Conservation (phyloP, 2,329 filamentous ascomycete species). For the Phialemoniopsis sp. region DNA sequence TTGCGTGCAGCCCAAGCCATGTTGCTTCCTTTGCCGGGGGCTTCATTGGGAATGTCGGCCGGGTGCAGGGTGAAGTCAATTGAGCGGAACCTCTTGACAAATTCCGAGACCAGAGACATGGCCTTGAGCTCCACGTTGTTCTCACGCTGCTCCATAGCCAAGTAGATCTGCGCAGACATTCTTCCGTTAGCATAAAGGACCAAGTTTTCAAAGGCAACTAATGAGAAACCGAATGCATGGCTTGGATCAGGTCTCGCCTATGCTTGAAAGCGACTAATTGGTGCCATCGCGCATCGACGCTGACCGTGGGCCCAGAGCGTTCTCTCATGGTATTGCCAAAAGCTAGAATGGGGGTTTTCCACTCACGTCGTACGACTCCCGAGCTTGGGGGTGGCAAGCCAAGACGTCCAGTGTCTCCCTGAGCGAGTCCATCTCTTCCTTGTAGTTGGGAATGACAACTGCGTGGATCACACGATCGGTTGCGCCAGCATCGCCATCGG, state of each 20-base stretch:
- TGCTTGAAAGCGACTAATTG: too few relatives aligned
- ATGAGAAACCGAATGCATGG: conserved; percentile 1
- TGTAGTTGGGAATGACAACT: conserved; percentile 71
- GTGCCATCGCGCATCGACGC: too few relatives aligned
- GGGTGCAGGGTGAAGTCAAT: conserved; percentile 68
- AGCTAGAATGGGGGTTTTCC: neutral
- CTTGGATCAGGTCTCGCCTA: too few relatives aligned
- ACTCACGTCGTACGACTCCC: conserved; percentile 65
- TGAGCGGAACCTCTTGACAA: conserved; percentile 59
- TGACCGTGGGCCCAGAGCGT: too few relatives aligned
- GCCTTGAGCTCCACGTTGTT: conserved; percentile 58
- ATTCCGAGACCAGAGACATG: conserved; percentile 55
- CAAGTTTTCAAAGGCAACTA: neutral
- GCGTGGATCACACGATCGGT: conserved; percentile 54
- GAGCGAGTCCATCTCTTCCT: conserved; percentile 66
- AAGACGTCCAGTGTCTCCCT: conserved; percentile 66
- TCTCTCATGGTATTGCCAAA: too few relatives aligned
- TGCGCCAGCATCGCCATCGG: conserved; percentile 33
- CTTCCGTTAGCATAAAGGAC: too few relatives aligned
- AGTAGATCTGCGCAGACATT: conserved; percentile 49
- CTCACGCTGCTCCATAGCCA: conserved; percentile 71
- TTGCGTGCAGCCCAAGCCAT: conserved; percentile 66
- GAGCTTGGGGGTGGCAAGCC: conserved; percentile 61
- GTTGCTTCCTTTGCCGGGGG: conserved; percentile 73
- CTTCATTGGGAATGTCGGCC: conserved; percentile 59